Evolutionary conservation across 805 yeast genomes (phyloP), one percentile per base, ranked within the genome.

Genomic region (Schwanniomyces occidentalis): DNA sequence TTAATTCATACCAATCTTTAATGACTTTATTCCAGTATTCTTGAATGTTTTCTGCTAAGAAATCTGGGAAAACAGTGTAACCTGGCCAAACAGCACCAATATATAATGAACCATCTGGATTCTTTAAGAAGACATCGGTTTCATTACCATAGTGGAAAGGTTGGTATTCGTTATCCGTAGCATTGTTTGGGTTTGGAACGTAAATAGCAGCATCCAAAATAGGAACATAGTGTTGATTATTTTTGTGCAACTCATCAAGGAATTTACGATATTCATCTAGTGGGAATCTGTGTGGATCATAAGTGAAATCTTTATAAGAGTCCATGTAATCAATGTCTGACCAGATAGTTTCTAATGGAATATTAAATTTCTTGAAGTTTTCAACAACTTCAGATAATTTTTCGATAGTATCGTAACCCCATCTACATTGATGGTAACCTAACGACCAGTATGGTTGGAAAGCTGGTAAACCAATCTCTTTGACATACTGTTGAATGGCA

Each of bases 31-130:
- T 43, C 58, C 61, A 58, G 30, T 35, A 50, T n/a, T 37, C 35
- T 27, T 46, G 48, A 13, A 55, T 42, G 12, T 37, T 35, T 14
- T 49, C 34, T 7, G 52, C 55, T 9, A 53, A 37, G 32, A 51
- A 56, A 32, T 56, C 61, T 9, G 61, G 61, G 47, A 46, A 56
- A 4, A 41, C 61, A 24, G 60, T 56, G 39, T 42, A 52, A 1
- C 61, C 60, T 8, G 58, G 61, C 60, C 61, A 56, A 9, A 56
- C 61, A 8, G 54, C 56, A 21, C 61, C 61, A 28, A 56, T 48
- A 30, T 56, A 56, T 23, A 42, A 19, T 8, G 58, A 49, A 6
- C 58, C 58, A 38, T 55, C 55, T 4, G 55, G 54, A 30, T 50
- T 50, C 40, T 41, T 53, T 30, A 53, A 34, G 35, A 45, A 53